Evolutionary conservation across 2,329 filamentous ascomycete genomes (phyloP), one percentile per base, ranked within the genome.

Genomic region (Balansia obtecta): DNA sequence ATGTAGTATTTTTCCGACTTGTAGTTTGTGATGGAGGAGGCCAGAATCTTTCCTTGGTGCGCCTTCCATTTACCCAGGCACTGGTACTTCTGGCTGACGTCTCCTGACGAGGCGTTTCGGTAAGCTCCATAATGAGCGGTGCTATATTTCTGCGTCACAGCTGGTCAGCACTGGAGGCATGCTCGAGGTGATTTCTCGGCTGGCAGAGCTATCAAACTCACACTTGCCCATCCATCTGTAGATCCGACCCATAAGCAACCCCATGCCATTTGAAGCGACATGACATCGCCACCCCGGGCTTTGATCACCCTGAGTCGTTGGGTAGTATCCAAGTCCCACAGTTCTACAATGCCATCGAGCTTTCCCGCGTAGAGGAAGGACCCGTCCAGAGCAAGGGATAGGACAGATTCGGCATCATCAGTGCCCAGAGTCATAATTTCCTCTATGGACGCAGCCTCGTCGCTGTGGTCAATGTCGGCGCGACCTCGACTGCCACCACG

Each of bases 281-380:
- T 88, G 46, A 97, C 80, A 63, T 97, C 88, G 42, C 83, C 83
- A 34, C 79, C 80, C 58, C 89, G 85, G 1, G 85, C 82, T 61
- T 86, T 89, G 61, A 98, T 85, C 16, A 88, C 89, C 51, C 93
- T 79, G 43, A 98, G 76, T 46, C 93, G 83, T 67, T 98, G 93
- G 49, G 85, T 83, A 0, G 93, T 97, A 63, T 97, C 91, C 13
- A 98, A 75, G 63, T 98, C 94, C 91, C 94, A 98, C 11, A 98
- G 80, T 63, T 97, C 91, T 53, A 98, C 81, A 47, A 95, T 79
- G 20, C 93, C 94, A 39, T 87, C 83, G 1, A 89, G 78, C 58
- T 94, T 86, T 45, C 93, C 93, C 52, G 86, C 88, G 63, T 97
- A 98, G 4, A 98, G 74, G 56, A 98, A 94, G 0, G 89, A 90